Evolutionary conservation across 768 basidiomycete species (phyloP).

Genomic region (Russula griseocarnosa): DNA sequence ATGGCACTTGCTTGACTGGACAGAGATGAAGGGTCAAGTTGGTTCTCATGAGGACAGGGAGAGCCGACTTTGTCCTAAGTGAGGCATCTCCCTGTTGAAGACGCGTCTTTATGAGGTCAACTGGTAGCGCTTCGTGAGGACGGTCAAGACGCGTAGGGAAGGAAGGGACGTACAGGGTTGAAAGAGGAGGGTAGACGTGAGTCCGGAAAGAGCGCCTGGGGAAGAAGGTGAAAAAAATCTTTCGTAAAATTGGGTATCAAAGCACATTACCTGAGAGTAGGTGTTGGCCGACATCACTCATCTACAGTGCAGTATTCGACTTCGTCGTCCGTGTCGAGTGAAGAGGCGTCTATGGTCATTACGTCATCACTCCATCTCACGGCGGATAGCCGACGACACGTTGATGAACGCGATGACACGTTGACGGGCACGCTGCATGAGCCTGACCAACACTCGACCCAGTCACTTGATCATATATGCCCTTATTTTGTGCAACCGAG

Average conservation of each 20-base stretch:
- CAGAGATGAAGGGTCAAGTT: background rate
- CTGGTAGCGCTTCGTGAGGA: slow-evolving; percentile 36
- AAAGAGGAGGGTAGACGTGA: slow-evolving; percentile 67
- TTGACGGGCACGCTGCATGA: background rate
- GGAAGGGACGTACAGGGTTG: slow-evolving; percentile 48
- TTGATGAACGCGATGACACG: no score
- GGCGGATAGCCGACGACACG: no score
- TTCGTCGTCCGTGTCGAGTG: no score
- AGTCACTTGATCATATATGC: background rate
- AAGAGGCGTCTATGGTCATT: no score
- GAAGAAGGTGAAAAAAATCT: background rate
- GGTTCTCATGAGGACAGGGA: slow-evolving; percentile 25
- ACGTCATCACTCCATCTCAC: no score
- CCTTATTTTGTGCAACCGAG: background rate
- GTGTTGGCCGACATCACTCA: slow-evolving; percentile 69
- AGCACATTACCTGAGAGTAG: slow-evolving; percentile 50
- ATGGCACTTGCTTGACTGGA: slow-evolving; percentile 42
- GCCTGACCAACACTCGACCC: background rate
- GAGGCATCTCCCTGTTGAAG: slow-evolving; percentile 73
- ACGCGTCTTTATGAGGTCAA: slow-evolving; percentile 91
- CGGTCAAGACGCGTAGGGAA: background rate
- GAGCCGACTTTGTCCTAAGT: slow-evolving; percentile 37
- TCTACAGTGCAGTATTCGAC: slow-evolving; percentile 27
- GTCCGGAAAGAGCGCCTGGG: slow-evolving; percentile 72
- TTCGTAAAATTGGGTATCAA: background rate